Percentiles rank a stretch among this genome's conserved stretches.
These are phyloP conservation scores for Lepidium africanum DNA, from an alignment of 345 rosid genomes.

Conservation along the genomic window DNA sequence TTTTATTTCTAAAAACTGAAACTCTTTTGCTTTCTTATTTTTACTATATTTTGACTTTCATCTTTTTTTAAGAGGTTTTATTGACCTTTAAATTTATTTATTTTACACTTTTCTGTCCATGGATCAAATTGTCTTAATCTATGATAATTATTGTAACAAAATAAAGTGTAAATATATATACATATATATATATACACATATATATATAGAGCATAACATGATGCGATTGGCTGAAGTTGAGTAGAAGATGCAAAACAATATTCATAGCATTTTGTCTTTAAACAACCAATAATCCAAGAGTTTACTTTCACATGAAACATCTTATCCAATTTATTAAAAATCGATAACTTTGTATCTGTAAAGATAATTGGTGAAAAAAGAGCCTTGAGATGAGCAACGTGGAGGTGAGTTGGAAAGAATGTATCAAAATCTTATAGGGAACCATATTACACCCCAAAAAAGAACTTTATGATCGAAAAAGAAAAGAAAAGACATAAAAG, in stretches of 20 bases:
- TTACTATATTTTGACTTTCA: neutral
- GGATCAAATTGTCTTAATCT: neutral
- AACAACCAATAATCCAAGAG: neutral
- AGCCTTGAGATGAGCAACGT: slow-evolving; percentile 9
- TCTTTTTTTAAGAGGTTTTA: neutral
- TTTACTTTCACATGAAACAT: slow-evolving; percentile 11
- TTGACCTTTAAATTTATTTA: neutral
- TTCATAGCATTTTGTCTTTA: neutral
- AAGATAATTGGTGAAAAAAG: slow-evolving; percentile 8
- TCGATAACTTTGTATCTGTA: slow-evolving; percentile 15
- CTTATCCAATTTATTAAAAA: slow-evolving; percentile 4
- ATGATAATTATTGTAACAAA: neutral
- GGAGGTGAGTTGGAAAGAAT: slow-evolving; percentile 22
- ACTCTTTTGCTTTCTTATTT: neutral
- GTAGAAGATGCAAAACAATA: neutral
- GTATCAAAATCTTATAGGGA: neutral
- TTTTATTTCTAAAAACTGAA: neutral
- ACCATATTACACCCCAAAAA: neutral
- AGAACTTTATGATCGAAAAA: neutral
- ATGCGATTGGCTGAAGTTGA: neutral
- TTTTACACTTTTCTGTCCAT: neutral
- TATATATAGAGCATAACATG: neutral
- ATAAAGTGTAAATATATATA: too few relatives aligned
- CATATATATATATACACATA: too few relatives aligned
- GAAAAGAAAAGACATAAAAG: neutral